Base-by-base conservation (phyloP, 1,139 yeast genomes). In the Yamadazyma oceani region DNA sequence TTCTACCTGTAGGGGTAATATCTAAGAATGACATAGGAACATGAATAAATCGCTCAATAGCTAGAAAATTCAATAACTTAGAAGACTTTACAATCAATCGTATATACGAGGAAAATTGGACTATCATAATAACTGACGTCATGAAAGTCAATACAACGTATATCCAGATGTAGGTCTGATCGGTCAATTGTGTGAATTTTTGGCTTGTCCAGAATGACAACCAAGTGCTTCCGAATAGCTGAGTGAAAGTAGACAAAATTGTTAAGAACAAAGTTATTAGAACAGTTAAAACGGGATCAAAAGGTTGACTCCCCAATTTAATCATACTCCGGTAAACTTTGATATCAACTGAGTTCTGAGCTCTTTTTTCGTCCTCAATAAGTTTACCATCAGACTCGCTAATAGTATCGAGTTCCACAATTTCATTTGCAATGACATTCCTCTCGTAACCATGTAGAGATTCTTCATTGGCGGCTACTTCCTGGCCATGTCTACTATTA, bases 191-290 rank as follows among this genome's bases (percentile, higher is more conserved):
- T 3, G 52, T 40, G 52, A 82, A 87, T 56, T 75, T 80, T 40
- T 67, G 36, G 27, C 70, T 75, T 3, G 85, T 74, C 97, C 97
- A 89, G 60, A 77, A 89, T 1, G 95, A 81, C 44, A 89, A 68
- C 95, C 96, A 89, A 17, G 84, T 82, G 49, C 83, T 85, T 29
- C 86, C 71, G 57, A 86, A 84, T 30, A 85, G 58, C 39, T 70
- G 73, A 44, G 74, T 68, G 54, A 85, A 86, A 0, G 88, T 75
- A 8, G 78, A 49, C 26, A 57, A 35, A 8, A 49, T 6, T 12
- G 60, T 53, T 26, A 52, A 42, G 39, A 51, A 43, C 17, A 52
- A 37, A 45, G n/a, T n/a, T n/a, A n/a, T n/a, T n/a, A n/a, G n/a
- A n/a, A n/a, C n/a, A n/a, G n/a, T n/a, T n/a, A n/a, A n/a, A n/a